Evolutionary conservation across 495 filamentous ascomycete genomes (phyloP).

Genomic region (Tuber magnatum): DNA sequence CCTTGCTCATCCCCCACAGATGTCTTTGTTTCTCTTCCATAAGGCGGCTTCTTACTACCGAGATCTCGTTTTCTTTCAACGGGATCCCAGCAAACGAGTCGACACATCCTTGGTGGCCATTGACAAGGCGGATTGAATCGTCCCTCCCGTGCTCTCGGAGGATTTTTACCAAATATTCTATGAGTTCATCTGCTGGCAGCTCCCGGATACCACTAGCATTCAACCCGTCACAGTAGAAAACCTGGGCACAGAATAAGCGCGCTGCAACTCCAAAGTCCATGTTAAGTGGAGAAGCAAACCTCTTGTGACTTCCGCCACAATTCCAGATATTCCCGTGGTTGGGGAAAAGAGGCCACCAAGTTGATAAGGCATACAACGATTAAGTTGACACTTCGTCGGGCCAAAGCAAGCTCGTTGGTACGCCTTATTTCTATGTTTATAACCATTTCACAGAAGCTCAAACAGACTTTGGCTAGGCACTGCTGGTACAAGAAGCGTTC

Average conservation of each 20-base stretch:
- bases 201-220: not conserved
- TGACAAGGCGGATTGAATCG: not conserved
- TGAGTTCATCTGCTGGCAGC: not conserved
- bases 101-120: not conserved
- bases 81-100: slow-evolving; percentile 5
- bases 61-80: not conserved
- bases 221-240: not conserved
- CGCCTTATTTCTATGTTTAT: slow-evolving; percentile 1
- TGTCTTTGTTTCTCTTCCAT: not conserved
- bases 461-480: not conserved
- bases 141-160: not conserved
- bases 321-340: not conserved
- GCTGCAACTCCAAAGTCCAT: not conserved
- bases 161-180: not conserved
- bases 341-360: slow-evolving; percentile 4
- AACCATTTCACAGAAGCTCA: slow-evolving; percentile 16
- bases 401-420: not conserved
- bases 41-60: not conserved
- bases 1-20: not conserved
- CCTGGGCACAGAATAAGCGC: not conserved
- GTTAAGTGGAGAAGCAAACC: slow-evolving; percentile 2
- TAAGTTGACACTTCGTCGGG: slow-evolving; percentile 6
- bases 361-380: slow-evolving; percentile 21
- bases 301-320: slow-evolving; percentile 15
- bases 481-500: not conserved